Base-by-base conservation (phyloP, 768 basidiomycete species). In the Lyophyllum atratum region DNA sequence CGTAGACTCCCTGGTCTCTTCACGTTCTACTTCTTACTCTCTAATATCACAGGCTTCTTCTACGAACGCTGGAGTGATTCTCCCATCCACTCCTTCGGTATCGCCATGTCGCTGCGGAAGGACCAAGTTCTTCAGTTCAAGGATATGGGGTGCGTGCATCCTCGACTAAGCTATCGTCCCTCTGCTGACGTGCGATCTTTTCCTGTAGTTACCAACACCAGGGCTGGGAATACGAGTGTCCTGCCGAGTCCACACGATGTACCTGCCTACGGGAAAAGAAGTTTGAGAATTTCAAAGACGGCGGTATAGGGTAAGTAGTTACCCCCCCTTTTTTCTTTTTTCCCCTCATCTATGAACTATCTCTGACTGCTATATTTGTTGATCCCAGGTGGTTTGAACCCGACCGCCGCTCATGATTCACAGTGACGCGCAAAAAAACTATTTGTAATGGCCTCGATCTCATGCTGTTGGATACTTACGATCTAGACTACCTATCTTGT, bases 51-150 rank as follows among this genome's bases (percentile, higher is more conserved):
- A 65, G 69, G 70, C 10, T 68, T 71, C 56, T 71, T 71, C 42
- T 71, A 71, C 34, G 70, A 71, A 55, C 65, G 70, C 33, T 71
- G 70, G 70, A 49, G 67, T 26, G 70, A 71, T 40, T 59, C 68
- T 1, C 68, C 70, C 14, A 55, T 71, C 7, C 70, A 71, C 50
- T 68, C 68, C 4, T 70, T 57, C 52, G 70, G 66, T 25, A 46
- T 70, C 26, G 60, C 70, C 3, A 70, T 71, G 70, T 57, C 65
- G 5, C 59, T 70, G 8, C 59, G 67, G 17, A 68, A 70, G 37
- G 68, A 70, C 33, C 70, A 71, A 52, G 65, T 62, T 19, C 49
- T 68, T 12, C 68, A 71, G 22, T 68, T 68, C 42, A 59, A 53
- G 33, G 68, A 71, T 40, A 39, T 69, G 51, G 70, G 68, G 64